These are phyloP conservation scores for Rhodofomes roseus DNA, from an alignment of 1,284 basidiomycete species.

Conservation along the genomic window DNA sequence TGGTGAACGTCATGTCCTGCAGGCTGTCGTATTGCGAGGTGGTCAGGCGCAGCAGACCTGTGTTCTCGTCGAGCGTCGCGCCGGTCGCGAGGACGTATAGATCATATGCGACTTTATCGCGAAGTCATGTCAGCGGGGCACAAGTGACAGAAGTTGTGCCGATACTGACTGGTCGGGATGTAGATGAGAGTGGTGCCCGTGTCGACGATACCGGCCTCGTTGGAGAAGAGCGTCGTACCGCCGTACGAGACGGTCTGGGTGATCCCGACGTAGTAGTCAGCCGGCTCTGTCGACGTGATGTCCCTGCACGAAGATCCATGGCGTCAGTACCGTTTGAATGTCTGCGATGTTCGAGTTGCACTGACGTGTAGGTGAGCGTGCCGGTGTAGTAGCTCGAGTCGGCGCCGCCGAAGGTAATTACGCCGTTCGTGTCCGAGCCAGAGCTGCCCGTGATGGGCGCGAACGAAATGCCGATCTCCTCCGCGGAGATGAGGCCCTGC, in stretches of 20 bases:
- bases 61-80: constrained; percentile 24
- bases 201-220: constrained; percentile 24
- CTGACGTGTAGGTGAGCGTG: constrained; percentile 42
- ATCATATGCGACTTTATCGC: constrained; percentile 5
- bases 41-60: constrained; percentile 39
- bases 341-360: neutral
- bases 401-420: constrained; percentile 41
- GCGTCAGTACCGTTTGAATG: neutral
- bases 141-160: no score
- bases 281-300: constrained; percentile 42
- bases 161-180: constrained; percentile 30
- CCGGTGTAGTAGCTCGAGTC: constrained; percentile 48
- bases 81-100: constrained; percentile 22
- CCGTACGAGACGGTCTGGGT: constrained; percentile 38
- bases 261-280: constrained; percentile 48
- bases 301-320: constrained; percentile 30
- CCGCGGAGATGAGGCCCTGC: constrained; percentile 19
- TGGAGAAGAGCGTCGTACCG: constrained; percentile 21
- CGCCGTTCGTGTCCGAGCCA: constrained; percentile 23
- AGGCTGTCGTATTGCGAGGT: constrained; percentile 33
- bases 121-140: no score
- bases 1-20: constrained; percentile 38
- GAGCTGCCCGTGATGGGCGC: constrained; percentile 34
- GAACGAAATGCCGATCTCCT: constrained; percentile 49
- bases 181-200: constrained; percentile 31